Evolutionary conservation across 768 basidiomycete species (phyloP), one percentile per base, ranked within the genome.

Genomic region (Psilocybe cyanescens): DNA sequence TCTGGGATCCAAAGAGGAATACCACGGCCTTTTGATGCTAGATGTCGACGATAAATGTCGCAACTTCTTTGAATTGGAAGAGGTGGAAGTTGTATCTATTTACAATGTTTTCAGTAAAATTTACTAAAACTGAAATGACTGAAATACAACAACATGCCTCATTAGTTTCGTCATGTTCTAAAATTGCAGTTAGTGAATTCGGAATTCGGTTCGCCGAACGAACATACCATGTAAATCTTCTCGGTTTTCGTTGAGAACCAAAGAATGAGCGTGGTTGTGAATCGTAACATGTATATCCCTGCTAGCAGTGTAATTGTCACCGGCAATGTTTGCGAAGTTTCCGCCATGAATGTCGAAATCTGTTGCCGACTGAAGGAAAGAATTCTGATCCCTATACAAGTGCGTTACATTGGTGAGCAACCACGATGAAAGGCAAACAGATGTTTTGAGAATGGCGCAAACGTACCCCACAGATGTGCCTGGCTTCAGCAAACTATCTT

Each of bases 1-100:
- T 57, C 64, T 3, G 68, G 68, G 1, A 64, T 55, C 66, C 66
- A 67, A 14, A 69, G 53, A 29, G 68, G 64, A 14, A 45, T 55
- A 4, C 68, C 68, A 3, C 68, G 64, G 17, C 55, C 44, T 49
- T 65, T 63, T 4, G 51, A 49, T 16, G 57, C 53, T n/a, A 69
- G 58, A 30, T 69, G 64, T 35, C 57, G 55, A 14, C 60, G 61
- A 57, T 68, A 68, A 37, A 68, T 65, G 16, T 67, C 61, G 29
- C 60, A 48, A 30, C 56, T 57, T 37, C 46, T 33, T 37, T 57
- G 45, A 7, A 48, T 17, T 9, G 51, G 51, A 53, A 53, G 51
- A 12, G 51, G 19, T 19, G 51, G 51, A 19, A 37, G 33, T 17
- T 17, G 16, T 12, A 44, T 44, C 41, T 44, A 16, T 44, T 44